These are phyloP conservation scores for Brassica balearica DNA, from an alignment of 441 rosid species.

Conservation along the genomic window DNA sequence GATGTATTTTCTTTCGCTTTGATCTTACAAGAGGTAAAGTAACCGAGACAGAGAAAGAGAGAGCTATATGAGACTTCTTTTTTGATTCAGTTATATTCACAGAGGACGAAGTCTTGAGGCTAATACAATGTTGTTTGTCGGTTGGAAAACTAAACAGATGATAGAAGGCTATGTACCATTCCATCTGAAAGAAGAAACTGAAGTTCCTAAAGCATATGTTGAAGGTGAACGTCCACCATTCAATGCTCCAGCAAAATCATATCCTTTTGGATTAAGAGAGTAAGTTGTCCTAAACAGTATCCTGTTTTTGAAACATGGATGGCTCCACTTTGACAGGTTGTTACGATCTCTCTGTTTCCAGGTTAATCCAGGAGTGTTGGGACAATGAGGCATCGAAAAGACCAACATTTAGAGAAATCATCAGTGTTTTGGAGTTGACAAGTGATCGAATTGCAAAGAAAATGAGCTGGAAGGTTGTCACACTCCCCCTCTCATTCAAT, in stretches of 20 bases:
- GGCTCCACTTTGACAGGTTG: not conserved
- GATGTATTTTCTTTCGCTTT: constrained; percentile 82
- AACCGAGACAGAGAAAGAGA: not conserved
- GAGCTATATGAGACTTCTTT: not conserved
- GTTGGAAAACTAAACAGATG: constrained; percentile 53
- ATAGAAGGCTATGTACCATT: constrained; percentile 80
- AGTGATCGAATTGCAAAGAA: constrained; percentile 49
- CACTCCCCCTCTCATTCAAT: constrained; percentile 1
- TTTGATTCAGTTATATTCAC: not conserved
- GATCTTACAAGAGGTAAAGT: constrained; percentile 75
- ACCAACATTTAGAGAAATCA: constrained; percentile 71
- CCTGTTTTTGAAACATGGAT: not conserved
- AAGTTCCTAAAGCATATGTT: constrained; percentile 73
- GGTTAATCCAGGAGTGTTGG: constrained; percentile 81
- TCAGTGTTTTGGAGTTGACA: constrained; percentile 55
- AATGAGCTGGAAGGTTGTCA: constrained; percentile 57
- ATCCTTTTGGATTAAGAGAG: constrained; percentile 36
- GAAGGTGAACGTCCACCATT: constrained; percentile 75
- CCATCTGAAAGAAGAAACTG: constrained; percentile 56
- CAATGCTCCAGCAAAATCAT: constrained; percentile 58
- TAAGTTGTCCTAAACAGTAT: too few species aligned
- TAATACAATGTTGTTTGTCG: constrained; percentile 1
- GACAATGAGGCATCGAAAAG: constrained; percentile 62
- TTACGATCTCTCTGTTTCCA: constrained; percentile 25
- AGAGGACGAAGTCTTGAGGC: constrained; percentile 1